Conservation (phyloP, 495 filamentous ascomycete species). For the Penicillium chermesinum region DNA sequence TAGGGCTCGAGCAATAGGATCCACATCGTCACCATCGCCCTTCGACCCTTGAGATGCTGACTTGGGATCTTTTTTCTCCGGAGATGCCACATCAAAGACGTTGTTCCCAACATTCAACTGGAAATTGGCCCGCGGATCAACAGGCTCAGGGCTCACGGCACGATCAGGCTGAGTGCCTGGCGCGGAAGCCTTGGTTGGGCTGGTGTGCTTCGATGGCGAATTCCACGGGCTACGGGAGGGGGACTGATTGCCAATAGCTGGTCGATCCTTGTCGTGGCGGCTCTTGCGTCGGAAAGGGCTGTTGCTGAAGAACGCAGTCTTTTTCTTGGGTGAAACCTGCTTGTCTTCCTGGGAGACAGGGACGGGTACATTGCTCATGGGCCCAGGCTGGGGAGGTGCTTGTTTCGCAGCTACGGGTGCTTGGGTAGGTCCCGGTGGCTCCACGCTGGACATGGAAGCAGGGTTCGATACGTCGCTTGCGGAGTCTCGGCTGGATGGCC, state of each 20-base stretch:
- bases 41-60: slow-evolving; percentile 32
- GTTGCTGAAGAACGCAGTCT: slow-evolving; percentile 90
- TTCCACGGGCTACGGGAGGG: slow-evolving; percentile 29
- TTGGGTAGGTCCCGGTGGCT: slow-evolving; percentile 34
- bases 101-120: slow-evolving; percentile 96
- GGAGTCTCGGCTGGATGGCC: slow-evolving; percentile 83
- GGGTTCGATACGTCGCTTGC: slow-evolving; percentile 88
- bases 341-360: slow-evolving; percentile 53
- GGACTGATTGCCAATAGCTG: slow-evolving; percentile 20
- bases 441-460: slow-evolving; percentile 84
- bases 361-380: slow-evolving; percentile 43
- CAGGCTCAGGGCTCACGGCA: slow-evolving; percentile 72
- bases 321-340: slow-evolving; percentile 65
- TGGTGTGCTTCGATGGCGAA: slow-evolving; percentile 32
- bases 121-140: slow-evolving; percentile 86
- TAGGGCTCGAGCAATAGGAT: slow-evolving; percentile 89
- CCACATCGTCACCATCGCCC: slow-evolving; percentile 49
- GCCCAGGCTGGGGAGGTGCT: slow-evolving; percentile 49
- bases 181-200: slow-evolving; percentile 25
- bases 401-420: slow-evolving; percentile 3
- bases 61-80: slow-evolving; percentile 48
- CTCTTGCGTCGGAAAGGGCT: slow-evolving; percentile 95
- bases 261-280: slow-evolving; percentile 71
- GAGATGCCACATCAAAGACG: slow-evolving; percentile 91
- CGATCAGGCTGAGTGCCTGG: slow-evolving; percentile 17